Evolutionary conservation across 2,329 filamentous ascomycete genomes (phyloP).

Genomic region (Dactylonectria macrodidyma): DNA sequence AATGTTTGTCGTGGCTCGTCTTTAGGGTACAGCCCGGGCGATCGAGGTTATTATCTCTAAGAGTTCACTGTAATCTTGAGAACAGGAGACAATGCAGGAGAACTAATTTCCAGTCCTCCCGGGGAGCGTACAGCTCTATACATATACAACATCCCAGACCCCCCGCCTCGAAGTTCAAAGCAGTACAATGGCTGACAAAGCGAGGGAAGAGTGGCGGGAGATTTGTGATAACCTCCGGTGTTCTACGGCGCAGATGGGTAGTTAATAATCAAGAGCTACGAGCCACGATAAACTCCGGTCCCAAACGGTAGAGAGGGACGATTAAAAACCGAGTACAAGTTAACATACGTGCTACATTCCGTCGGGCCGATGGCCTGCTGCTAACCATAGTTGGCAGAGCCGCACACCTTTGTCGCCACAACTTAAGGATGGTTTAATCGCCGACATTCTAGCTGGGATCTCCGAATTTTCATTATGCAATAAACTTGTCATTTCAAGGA

Average conservation of each 20-base stretch:
- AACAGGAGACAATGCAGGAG: no score
- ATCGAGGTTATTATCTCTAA: no score
- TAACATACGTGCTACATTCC: neutral
- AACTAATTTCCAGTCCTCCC: no score
- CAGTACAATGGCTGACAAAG: neutral
- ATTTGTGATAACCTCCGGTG: neutral
- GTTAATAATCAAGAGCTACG: neutral
- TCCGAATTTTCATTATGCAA: no score
- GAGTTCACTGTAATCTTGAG: no score
- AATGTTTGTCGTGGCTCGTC: neutral
- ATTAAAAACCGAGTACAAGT: neutral
- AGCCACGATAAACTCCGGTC: neutral
- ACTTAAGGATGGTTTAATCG: conserved; percentile 19
- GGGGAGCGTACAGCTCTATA: no score
- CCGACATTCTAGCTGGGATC: no score
- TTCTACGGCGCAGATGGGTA: neutral
- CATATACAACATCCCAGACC: no score
- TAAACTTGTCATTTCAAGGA: no score
- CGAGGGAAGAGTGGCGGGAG: neutral
- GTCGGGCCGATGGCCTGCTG: neutral
- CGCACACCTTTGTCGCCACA: neutral
- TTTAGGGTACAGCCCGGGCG: no score
- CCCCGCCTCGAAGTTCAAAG: neutral
- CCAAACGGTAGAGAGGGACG: neutral
- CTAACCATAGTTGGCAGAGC: neutral